Base-by-base conservation (phyloP, 1,284 basidiomycete genomes). In the Tausonia pullulans region DNA sequence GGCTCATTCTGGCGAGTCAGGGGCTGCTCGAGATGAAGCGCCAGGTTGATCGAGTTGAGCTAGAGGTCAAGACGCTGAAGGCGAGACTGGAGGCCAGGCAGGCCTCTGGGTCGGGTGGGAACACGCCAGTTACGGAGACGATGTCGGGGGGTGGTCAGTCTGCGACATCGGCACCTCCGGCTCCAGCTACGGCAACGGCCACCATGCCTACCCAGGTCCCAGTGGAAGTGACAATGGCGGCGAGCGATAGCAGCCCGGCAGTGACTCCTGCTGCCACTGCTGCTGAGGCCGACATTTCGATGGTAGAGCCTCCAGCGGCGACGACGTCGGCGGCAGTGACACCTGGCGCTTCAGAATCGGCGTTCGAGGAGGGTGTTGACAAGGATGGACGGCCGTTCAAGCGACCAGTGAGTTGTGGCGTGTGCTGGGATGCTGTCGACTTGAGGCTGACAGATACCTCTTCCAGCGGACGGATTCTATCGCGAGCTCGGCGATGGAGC, bases 1-100 rank as follows among this genome's bases (percentile, higher is more conserved):
- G 79, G 4, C 76, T 96, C 13, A 73, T 94, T 44, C 83, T 85
- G 4, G 84, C 88, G 0, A 83, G 88, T 0, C 81, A 81, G 3
- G 79, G 83, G 14, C 76, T 96, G 69, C 80, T 94, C 13, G 92
- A 97, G 69, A 86, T 86, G 69, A 96, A 95, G 79, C 87, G 88
- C 70, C 79, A 85, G n/a, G 82, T 89, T 39, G 92, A 96, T 74
- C 84, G 86, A 70, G 82, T 87, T 7, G 88, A 93, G 45, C 86
- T 87, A 72, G 93, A 97, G 70, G 83, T 92, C 54, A 78, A 83
- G 62, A 82, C 87, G 3, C 73, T 87, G 67, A 85, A 83, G 71
- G 82, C 81, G 60, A 83, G 88, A 11, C 48, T 65, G 40, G 64
- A 56, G 50, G n/a, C 39, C 40, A 62, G 50, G 54, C 48, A 10